Conservation (phyloP, 306 rosid species). For the Cicer pinnatifidum region DNA sequence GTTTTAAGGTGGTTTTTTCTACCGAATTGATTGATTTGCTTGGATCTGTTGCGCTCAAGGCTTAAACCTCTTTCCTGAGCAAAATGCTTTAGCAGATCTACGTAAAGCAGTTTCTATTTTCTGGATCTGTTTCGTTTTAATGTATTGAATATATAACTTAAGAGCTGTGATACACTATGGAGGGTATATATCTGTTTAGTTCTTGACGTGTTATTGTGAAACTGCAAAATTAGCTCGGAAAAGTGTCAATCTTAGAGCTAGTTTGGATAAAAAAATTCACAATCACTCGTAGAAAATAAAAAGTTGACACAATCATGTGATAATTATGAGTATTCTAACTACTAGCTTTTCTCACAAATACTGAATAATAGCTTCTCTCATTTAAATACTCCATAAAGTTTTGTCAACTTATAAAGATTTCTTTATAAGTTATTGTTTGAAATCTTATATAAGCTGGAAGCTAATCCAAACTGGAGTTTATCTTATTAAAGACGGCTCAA, state of each 20-base stretch:
- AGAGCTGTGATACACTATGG: background rate
- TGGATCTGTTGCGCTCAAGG: slow-evolving; percentile 48
- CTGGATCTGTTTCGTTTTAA: background rate
- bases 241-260: background rate
- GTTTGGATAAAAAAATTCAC: background rate
- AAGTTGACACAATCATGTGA: background rate
- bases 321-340: background rate
- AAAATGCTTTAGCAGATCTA: slow-evolving; percentile 43
- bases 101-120: slow-evolving; percentile 5
- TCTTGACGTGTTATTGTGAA: slow-evolving; percentile 24
- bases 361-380: background rate
- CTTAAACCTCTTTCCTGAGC: slow-evolving; percentile 26
- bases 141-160: background rate
- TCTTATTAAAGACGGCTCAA: background rate
- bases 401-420: background rate
- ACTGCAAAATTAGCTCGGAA: background rate
- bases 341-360: background rate
- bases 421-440: background rate
- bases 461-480: background rate
- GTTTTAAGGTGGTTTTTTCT: background rate
- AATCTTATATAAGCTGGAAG: background rate
- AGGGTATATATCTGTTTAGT: background rate
- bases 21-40: slow-evolving; percentile 29
- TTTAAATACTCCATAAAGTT: background rate
- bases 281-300: background rate